Base-by-base conservation (phyloP, 208 protist genomes). In the Trypanosoma grayi region DNA sequence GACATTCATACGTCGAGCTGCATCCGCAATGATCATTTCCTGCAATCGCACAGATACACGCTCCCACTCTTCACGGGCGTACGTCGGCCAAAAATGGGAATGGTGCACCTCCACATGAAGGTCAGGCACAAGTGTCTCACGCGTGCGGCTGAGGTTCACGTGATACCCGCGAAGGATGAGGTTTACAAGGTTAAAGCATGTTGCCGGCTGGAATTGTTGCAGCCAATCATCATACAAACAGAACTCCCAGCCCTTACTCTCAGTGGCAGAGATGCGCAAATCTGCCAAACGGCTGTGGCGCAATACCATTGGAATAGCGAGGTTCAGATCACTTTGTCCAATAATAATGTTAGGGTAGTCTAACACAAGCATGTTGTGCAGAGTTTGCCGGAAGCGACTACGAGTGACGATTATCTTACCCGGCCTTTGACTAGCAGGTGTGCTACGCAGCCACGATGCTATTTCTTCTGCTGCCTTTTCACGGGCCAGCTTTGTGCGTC, bases 191-290 rank as follows among this genome's bases (percentile, higher is more conserved):
- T 95, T 97, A 79, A 99, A 99, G 46, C 98, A 99, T 18, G 99
- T 99, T 84, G 98, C 98, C 9, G 96, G 91, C 50, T 97, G 97
- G 54, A 99, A 98, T 33, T 94, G 94, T 58, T 97, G 87, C 37
- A 99, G 90, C 99, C 99, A 99, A 83, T 99, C 99, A 80, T 99
- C 99, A 87, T 99, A 99, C 30, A 99, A 73, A 82, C 98, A 99
- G 76, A 99, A 99, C 45, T 99, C 82, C 57, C 98, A 85, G 70
- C 98, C 97, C 60, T 98, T 94, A 44, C 98, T 99, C 82, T 99
- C 97, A 10, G 97, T 99, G 11, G 99, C 98, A 66, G 98, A 98
- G 20, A 99, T 90, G 63, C 99, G 99, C 20, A 99, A 78, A 72
- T 99, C 98, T 41, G 97, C 98, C 58, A 99, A 95, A 74, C 99